A percentile compares a stretch with the other conserved stretches of the same genome.
Evolutionary conservation across 2,329 filamentous ascomycete genomes (phyloP).

Genomic region (Dothidotthia symphoricarpi): DNA sequence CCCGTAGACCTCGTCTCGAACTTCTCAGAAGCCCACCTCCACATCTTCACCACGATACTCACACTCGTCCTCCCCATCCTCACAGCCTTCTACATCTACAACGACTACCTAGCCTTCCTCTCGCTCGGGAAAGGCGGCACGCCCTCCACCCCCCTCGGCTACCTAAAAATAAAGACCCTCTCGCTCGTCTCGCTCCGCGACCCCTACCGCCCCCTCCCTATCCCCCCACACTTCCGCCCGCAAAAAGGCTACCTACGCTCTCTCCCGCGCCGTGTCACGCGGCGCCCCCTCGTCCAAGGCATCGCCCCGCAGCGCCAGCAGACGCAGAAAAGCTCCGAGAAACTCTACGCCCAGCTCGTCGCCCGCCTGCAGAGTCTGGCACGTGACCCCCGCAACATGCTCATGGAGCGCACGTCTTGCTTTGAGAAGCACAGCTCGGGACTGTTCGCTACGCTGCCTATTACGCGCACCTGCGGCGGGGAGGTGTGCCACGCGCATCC

Average conservation of each 20-base stretch:
- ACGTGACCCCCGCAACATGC: constrained; percentile 23
- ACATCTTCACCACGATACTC: constrained; percentile 19
- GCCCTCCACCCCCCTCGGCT: constrained; percentile 69
- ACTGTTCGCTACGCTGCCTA: constrained; percentile 65
- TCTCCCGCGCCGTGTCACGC: constrained; percentile 62
- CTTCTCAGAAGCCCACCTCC: constrained; percentile 9
- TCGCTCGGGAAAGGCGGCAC: constrained; percentile 78
- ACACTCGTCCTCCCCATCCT: constrained; percentile 28
- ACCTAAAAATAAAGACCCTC: constrained; percentile 70
- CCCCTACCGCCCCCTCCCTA: constrained; percentile 60
- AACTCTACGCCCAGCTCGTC: constrained; percentile 42
- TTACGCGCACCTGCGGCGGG: constrained; percentile 71
- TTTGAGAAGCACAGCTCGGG: constrained; percentile 81
- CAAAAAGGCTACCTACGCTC: constrained; percentile 58
- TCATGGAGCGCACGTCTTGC: constrained; percentile 63
- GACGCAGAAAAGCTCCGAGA: constrained; percentile 61
- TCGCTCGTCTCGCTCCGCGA: constrained; percentile 69
- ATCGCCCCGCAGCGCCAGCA: constrained; percentile 81
- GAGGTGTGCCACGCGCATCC: constrained; percentile 81
- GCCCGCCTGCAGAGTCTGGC: constrained; percentile 21
- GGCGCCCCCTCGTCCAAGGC: constrained; percentile 66
- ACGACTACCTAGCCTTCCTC: constrained; percentile 74
- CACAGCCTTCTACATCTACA: constrained; percentile 51
- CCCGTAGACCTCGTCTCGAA: too few relatives aligned
- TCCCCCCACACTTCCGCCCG: constrained; percentile 54